A percentile compares a stretch with the other conserved stretches of the same genome.
Evolutionary conservation across 2,329 filamentous ascomycete genomes (phyloP).

Genomic region (Colletotrichum destructivum): DNA sequence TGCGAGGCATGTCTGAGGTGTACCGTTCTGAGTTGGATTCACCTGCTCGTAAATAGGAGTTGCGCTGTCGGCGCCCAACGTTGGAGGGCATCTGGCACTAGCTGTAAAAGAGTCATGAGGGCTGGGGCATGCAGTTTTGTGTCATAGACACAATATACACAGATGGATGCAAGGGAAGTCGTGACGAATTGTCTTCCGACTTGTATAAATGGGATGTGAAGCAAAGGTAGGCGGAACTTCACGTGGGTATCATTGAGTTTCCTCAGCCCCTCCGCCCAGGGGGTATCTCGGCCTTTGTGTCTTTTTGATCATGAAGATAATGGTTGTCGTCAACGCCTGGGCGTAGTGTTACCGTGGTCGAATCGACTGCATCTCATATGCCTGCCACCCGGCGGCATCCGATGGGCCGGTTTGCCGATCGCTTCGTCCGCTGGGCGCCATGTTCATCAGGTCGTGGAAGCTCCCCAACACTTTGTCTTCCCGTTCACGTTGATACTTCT

Average conservation of each 20-base stretch:
- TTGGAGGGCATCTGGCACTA: not conserved
- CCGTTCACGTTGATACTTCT: constrained; percentile 28
- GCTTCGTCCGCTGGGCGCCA: constrained; percentile 12
- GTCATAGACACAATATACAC: not conserved
- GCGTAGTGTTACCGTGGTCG: constrained; percentile 14
- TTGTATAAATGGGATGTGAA: constrained; percentile 6
- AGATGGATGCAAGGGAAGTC: not conserved
- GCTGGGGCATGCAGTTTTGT: not conserved
- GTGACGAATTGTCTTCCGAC: not conserved
- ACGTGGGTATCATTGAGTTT: constrained; percentile 35
- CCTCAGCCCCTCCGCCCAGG: constrained; percentile 19
- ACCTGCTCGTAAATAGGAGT: not conserved
- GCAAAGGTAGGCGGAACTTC: constrained; percentile 26
- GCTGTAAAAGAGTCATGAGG: not conserved
- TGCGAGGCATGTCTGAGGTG: not conserved
- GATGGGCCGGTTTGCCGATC: constrained; percentile 2
- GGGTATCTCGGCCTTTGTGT: constrained; percentile 2
- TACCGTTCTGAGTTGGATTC: not conserved
- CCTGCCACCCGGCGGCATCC: constrained; percentile 18
- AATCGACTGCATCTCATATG: constrained; percentile 34
- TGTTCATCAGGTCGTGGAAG: constrained; percentile 33
- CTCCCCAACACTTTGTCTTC: constrained; percentile 39
- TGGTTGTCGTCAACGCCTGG: not conserved
- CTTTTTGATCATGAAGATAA: not conserved
- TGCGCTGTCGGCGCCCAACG: not conserved